Conservation (phyloP, 495 filamentous ascomycete species). For the Talaromyces liani region DNA sequence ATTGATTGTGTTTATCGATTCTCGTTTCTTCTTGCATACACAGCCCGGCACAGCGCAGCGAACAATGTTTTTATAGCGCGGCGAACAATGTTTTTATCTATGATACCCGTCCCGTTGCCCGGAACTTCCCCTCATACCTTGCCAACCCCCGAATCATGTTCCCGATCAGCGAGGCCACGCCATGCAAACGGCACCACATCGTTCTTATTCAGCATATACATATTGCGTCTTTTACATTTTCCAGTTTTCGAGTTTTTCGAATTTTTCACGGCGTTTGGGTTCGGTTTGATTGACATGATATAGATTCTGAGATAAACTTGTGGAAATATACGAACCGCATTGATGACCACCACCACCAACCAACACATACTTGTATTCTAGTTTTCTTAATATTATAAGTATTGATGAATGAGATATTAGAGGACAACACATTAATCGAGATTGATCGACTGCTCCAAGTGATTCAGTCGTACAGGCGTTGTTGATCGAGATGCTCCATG, state of each 20-base stretch:
- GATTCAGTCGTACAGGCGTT: no score
- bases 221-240: not conserved
- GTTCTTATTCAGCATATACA: slow-evolving; percentile 1
- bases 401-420: not conserved
- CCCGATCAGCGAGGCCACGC: not conserved
- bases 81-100: not conserved
- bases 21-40: slow-evolving; percentile 10
- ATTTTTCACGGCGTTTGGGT: not conserved
- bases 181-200: not conserved
- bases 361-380: not conserved
- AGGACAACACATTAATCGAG: no score
- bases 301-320: not conserved
- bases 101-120: slow-evolving; percentile 7
- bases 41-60: slow-evolving; percentile 11
- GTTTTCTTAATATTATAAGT: not conserved
- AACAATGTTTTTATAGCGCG: slow-evolving; percentile 3
- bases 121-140: not conserved
- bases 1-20: not conserved
- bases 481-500: no score
- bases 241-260: not conserved
- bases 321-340: not conserved
- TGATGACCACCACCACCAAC: not conserved
- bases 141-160: no score
- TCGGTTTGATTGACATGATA: not conserved
- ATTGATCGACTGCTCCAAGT: no score